These are phyloP conservation scores for Didymella lethalis DNA, from an alignment of 2,329 filamentous ascomycete species.

Conservation along the genomic window DNA sequence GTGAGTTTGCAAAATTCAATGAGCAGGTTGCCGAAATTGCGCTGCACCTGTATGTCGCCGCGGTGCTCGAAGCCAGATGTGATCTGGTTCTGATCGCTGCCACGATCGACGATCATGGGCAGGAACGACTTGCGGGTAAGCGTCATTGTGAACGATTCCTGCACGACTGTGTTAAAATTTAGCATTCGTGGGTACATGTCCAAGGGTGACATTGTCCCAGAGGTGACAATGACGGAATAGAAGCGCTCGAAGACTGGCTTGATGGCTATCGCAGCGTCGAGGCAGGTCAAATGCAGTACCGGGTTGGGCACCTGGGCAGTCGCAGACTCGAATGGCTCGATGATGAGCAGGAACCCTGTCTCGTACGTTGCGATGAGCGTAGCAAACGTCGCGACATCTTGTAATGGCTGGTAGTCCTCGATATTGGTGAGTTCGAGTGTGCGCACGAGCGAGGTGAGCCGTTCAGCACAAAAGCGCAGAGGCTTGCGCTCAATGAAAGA, in stretches of 20 bases:
- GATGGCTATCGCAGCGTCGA: conserved; percentile 97
- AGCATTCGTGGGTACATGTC: conserved; percentile 99
- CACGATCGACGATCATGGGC: conserved; percentile 95
- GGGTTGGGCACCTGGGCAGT: conserved; percentile 95
- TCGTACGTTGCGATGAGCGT: conserved; percentile 97
- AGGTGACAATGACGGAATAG: conserved; percentile 97
- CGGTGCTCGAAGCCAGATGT: conserved; percentile 94
- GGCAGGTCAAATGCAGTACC: conserved; percentile 93
- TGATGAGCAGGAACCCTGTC: conserved; percentile 91
- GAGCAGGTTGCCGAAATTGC: conserved; percentile 92
- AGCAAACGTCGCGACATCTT: conserved; percentile 97
- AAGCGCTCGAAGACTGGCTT: conserved; percentile 98
- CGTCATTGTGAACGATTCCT: conserved; percentile 98
- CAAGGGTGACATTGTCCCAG: conserved; percentile 92
- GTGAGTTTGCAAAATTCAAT: conserved; percentile 97
- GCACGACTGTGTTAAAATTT: conserved; percentile 87
- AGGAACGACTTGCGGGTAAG: conserved; percentile 93
- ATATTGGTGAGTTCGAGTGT: conserved; percentile 97
- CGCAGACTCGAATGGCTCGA: conserved; percentile 97
- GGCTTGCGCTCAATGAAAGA: conserved; percentile 99
- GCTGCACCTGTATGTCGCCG: conserved; percentile 94
- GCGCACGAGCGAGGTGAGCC: conserved; percentile 90
- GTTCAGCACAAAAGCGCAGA: conserved; percentile 90
- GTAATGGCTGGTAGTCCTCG: conserved; percentile 94
- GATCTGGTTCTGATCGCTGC: conserved; percentile 90